Base-by-base conservation (phyloP, 352 stramenopile species). In the Pythium myriotylum region DNA sequence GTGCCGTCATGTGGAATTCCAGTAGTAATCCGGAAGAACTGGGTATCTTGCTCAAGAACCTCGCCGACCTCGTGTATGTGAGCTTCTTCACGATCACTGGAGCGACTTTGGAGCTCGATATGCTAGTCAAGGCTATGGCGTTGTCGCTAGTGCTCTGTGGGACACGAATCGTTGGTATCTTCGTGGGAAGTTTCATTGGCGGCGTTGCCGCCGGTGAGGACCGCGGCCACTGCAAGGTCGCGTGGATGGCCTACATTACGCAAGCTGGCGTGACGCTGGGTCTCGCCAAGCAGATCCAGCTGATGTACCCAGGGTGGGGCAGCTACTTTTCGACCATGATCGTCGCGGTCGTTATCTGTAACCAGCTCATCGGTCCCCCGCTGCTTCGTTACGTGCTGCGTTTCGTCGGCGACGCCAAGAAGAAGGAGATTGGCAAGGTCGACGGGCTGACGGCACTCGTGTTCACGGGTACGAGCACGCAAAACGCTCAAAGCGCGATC, bases 221-320 rank as follows among this genome's bases (percentile, higher is more conserved):
- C 24, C 70, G 54, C 9, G 52, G 68, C 4, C 77, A 87, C 58
- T 71, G 59, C 29, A 77, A 79, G 39, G 72, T 83, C 9, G 76
- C 77, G 32, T 90, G 81, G 81, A 88, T 90, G 81, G 77, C 77
- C n/a, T 90, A 86, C 68, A 81, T 88, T 39, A 88, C 81, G 0
- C 81, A 90, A 52, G 81, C 81, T 4, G 81, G 81, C 12, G 81
- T 90, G 23, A 88, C 81, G 27, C 67, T 90, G 4, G 81, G 81
- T 1, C 72, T 90, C 4, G 81, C 81, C 22, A 90, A 90, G 67
- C 77, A 88, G 66, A 84, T 87, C 54, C 80, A 89, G 60, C 54
- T 89, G 37, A 65, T 86, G 40, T 89, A 89, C 41, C 79, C 79
- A 14, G 80, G 80, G 17, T 90, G 81, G 81, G 81, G 81, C 5